Base-by-base conservation (phyloP, 2,329 filamentous ascomycete species). In the Fusarium xyrophilum region DNA sequence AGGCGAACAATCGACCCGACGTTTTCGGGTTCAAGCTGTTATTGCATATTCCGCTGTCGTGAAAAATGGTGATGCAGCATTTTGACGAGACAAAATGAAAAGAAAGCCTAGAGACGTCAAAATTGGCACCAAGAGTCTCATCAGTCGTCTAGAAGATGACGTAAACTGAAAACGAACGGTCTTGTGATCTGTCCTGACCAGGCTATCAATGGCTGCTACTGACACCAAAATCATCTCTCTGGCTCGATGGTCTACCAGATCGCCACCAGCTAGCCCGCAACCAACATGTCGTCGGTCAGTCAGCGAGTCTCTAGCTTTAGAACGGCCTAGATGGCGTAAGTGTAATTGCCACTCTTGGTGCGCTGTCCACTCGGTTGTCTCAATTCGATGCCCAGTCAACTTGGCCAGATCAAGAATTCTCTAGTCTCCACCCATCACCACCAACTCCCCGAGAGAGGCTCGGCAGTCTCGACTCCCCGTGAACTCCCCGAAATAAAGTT, bases 401-500 rank as follows among this genome's bases (percentile, higher is more conserved):
- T 50, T 19, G 17, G 30, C 9, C 15, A 15, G 30, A 50, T 50
- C 30, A 38, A 13, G 23, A 30, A 28, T 23, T 23, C n/a, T 32
- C 19, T 32, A 32, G 42, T 42, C 48, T 43, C 61, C 51, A 39
- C 62, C 38, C 52, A 23, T 57, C 54, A 48, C 23, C 43, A 60
- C 23, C 43, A 60, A 67, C 63, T 67, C 65, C 65, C 65, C 65
- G 65, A 63, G 19, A 55, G 39, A 35, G 11, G 10, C 15, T 28
- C 32, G 17, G 25, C 21, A 25, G 32, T 42, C 35, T 50, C 35
- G 42, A 56, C 56, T 66, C 57, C 64, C 57, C 57, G 48, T 56
- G 36, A 59, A 68, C 66, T 69, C 66, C 66, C 66, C 66, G 66
- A 65, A 23, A 48, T n/a, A 15, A 19, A 44, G 21, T 38, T 43